Conservation (phyloP, 1,284 basidiomycete species). For the Cutaneotrichosporon mucoides region DNA sequence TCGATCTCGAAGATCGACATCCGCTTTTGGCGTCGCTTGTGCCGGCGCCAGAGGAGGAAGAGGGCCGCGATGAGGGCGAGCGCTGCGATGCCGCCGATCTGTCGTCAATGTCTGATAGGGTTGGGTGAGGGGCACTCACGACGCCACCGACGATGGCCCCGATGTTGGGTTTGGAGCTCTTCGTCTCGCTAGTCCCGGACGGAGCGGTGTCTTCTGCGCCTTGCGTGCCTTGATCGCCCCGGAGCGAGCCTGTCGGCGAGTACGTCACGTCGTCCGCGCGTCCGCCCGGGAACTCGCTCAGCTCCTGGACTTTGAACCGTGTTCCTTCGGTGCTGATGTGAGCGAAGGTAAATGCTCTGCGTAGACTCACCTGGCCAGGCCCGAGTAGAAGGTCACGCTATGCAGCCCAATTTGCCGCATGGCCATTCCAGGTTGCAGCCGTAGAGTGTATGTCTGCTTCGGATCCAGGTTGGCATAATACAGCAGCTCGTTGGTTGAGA, state of each 20-base stretch:
- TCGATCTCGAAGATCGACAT: not conserved
- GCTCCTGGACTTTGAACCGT: not conserved
- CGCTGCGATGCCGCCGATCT: not conserved
- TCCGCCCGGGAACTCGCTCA: not conserved
- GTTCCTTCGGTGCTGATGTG: not conserved
- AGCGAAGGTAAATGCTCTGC: not conserved
- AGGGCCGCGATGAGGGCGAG: not conserved
- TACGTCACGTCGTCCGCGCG: not conserved
- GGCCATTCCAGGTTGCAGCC: not conserved
- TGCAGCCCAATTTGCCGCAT: not conserved
- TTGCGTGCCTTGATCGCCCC: too few relatives aligned
- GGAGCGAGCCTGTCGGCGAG: too few relatives aligned
- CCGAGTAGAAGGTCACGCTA: not conserved
- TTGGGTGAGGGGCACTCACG: not conserved
- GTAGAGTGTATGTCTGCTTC: not conserved
- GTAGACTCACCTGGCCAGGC: not conserved
- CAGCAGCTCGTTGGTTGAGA: not conserved
- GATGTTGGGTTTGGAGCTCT: not conserved
- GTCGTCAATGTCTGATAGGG: not conserved
- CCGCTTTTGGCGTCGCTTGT: not conserved
- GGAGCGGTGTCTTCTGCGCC: too few relatives aligned
- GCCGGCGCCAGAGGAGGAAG: not conserved
- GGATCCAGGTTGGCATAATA: not conserved
- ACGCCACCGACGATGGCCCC: not conserved
- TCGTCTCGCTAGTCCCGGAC: not conserved